These are phyloP conservation scores for Ajuga reptans DNA, from an alignment of 305 asterid species.

Conservation along the genomic window DNA sequence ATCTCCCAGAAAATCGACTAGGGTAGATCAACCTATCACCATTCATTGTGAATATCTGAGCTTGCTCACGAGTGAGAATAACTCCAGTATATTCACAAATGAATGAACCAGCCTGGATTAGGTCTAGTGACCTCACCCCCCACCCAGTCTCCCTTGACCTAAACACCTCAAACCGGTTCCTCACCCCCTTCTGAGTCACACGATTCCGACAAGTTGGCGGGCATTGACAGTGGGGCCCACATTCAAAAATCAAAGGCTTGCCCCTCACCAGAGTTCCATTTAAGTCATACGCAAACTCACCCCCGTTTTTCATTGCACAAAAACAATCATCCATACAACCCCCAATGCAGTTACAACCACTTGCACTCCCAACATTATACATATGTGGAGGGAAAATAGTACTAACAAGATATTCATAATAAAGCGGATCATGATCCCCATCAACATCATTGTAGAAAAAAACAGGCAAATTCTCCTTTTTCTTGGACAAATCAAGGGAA, in stretches of 20 bases:
- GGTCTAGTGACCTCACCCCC: constrained; percentile 87
- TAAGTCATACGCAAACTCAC: constrained; percentile 57
- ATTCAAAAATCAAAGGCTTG: constrained; percentile 73
- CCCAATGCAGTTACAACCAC: constrained; percentile 60
- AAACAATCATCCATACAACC: constrained; percentile 57
- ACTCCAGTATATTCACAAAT: constrained; percentile 85
- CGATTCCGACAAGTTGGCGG: constrained; percentile 73
- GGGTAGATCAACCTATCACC: constrained; percentile 83
- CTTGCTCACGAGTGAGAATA: constrained; percentile 76
- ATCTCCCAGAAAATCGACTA: constrained; percentile 55
- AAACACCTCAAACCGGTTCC: constrained; percentile 69
- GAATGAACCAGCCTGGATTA: constrained; percentile 86
- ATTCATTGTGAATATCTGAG: constrained; percentile 60
- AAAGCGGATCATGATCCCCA: constrained; percentile 50
- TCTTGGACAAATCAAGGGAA: constrained; percentile 56
- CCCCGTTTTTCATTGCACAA: constrained; percentile 70
- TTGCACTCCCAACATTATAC: constrained; percentile 25
- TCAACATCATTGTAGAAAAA: constrained; percentile 67
- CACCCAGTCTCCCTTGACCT: constrained; percentile 85
- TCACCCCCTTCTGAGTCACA: constrained; percentile 72
- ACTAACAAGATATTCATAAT: constrained; percentile 43
- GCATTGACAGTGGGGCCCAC: constrained; percentile 80
- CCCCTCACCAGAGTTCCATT: constrained; percentile 70
- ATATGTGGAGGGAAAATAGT: constrained; percentile 56
- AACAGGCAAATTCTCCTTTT: constrained; percentile 61